Base-by-base conservation (phyloP, 371 early-diverging fungal species). In the Rhizopus arrhizus region DNA sequence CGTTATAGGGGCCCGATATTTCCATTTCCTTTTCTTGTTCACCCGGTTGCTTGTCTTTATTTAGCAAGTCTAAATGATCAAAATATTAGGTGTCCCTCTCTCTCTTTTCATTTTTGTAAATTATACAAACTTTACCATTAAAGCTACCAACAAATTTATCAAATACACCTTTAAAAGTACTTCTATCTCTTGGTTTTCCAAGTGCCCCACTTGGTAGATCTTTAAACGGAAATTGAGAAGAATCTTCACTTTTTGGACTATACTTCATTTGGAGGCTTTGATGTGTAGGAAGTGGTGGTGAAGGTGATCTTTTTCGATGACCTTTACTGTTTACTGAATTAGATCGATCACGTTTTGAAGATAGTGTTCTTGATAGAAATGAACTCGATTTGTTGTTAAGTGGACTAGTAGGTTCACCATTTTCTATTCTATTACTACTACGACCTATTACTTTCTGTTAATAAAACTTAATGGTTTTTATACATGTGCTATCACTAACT, bases 1-100 rank as follows among this genome's bases (percentile, higher is more conserved):
- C 93, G 70, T 97, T 97, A 75, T 94, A 98, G 9, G 98, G 98
- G 10, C 91, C 89, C 5, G 96, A 96, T 57, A 98, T 98, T 69
- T 91, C 94, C 65, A 91, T 85, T 68, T 90, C 90, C 66, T 89
- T 90, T 65, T 76, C 77, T 52, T 73, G 65, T 15, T 68, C 68
- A 45, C 63, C 74, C 7, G 69, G 53, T 32, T 75, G 70, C 55
- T 69, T 73, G 43, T 75, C 76, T 59, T 85, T 84, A 52, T 85
- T 81, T 15, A 86, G 72, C 53, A 89, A 61, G 66, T 86, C 86
- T 88, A 76, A 16, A 22, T 22, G 61, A 58, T 50, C 32, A 49
- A 13, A 31, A 28, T 34, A 42, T 31, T 36, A 9, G 11, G 6
- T 11, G 6, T 36, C 11, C 11, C 11, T 36, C 36, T 36, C 10